phyloP scores from a whole-genome alignment of 169 alveolate genomes.

The Plasmodium relictum region DNA sequence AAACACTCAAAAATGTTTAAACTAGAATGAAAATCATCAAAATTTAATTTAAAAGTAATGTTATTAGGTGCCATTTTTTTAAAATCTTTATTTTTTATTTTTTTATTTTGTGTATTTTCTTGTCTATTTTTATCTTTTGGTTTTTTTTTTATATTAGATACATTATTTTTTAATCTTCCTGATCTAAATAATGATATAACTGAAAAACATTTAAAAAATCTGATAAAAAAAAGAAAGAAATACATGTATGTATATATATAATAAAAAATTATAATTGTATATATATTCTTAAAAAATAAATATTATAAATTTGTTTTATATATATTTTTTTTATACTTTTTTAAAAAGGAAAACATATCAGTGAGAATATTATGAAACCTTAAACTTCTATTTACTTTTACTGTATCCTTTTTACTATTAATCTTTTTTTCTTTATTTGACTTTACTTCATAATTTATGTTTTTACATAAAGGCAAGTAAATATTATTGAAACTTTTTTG shows the following conservation, averaged over 20 bases:
- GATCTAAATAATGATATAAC: neutral
- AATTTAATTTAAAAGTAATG: conserved; percentile 48
- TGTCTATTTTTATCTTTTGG: neutral
- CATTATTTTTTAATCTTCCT: neutral
- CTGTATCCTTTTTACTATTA: conserved; percentile 8
- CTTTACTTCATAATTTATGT: conserved; percentile 14
- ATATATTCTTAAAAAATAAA: too few species aligned
- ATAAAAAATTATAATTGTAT: neutral
- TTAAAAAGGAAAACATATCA: neutral
- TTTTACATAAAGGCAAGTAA: conserved; percentile 39
- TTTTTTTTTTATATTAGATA: conserved; percentile 1
- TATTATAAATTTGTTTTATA: too few species aligned
- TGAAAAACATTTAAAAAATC: conserved; percentile 5
- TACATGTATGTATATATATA: neutral
- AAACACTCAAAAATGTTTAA: conserved; percentile 56
- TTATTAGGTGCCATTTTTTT: conserved; percentile 34
- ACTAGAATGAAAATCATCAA: conserved; percentile 64
- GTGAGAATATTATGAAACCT: neutral
- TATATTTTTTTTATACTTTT: conserved; percentile 11
- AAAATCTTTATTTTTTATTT: conserved; percentile 11
- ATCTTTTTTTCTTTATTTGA: conserved; percentile 22
- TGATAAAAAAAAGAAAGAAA: conserved; percentile 21
- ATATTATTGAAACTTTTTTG: conserved; percentile 61
- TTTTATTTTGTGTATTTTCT: conserved; percentile 9
- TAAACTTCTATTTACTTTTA: neutral